Evolutionary conservation across 331 rosid genomes (phyloP), one percentile per base, ranked within the genome.

Genomic region (Pyrus hybrid): DNA sequence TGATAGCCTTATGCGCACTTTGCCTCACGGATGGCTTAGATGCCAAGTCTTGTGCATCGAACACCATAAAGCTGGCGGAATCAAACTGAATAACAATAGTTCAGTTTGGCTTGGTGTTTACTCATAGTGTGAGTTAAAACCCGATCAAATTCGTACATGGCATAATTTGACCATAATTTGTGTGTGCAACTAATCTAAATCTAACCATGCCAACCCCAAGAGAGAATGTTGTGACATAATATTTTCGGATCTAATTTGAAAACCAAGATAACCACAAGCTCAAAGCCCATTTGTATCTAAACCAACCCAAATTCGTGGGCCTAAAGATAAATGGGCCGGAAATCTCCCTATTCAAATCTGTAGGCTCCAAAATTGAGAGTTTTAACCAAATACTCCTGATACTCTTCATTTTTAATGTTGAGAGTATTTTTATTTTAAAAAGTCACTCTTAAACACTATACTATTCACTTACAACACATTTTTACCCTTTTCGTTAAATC

Each of bases 141-240:
- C 8, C 7, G 3, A 49, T 16, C 56, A 49, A 47, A 49, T 49
- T 1, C 4, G n/a, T 49, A 0, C 0, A 49, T 6, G n/a, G 56
- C n/a, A 6, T 49, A 3, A 6, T 49, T 2, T 49, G 9, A 49
- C n/a, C n/a, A 49, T 2, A 49, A 49, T 16, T 49, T 49, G 7
- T 2, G 4, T 6, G 9, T 6, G 56, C 4, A 49, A 16, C n/a
- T 49, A 6, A 49, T 6, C n/a, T 2, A 49, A 49, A 49, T 3
- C 3, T 0, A 6, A 49, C 9, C 0, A 0, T 49, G 1, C 8
- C 9, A 49, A 17, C n/a, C n/a, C 4, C 9, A 49, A 2, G 0
- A 16, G 8, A 16, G 56, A 17, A 3, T 0, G 0, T 14, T 0
- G 8, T 16, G 10, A 17, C 57, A 51, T 6, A 17, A 51, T 58